Base-by-base conservation (phyloP, 169 alveolate species). In the Gregarina niphandrodes region DNA sequence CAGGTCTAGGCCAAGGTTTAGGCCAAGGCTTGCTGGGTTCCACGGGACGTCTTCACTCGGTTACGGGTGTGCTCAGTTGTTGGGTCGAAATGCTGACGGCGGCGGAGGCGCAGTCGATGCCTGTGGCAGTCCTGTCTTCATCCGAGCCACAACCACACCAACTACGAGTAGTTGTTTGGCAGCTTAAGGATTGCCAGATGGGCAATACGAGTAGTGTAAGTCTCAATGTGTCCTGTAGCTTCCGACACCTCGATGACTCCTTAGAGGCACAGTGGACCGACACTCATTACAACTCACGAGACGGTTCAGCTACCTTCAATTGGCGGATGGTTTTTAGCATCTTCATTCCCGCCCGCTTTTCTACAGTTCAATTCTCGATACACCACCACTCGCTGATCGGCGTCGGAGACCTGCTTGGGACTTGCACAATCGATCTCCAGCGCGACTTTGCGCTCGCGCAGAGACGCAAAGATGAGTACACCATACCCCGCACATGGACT, bases 101-200 rank as follows among this genome's bases (percentile, higher is more conserved):
- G 21, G 12, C 3, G 17, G 13, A 32, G 21, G 39, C 6, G 21
- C 13, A 3, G 9, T 26, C 32, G 13, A 26, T 9, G 32, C n/a
- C 32, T n/a, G 49, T 70, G 0, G 59, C 65, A 21, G 57, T 64
- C 13, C 37, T 77, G 9, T 66, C 77, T 15, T 57, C 75, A 12
- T 61, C 68, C 21, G 86, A 77, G 48, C 77, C 84, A 1, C 77
- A 73, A 19, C 77, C 64, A 28, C 75, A 52, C 40, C 80, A 77
- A 43, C 56, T 77, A 16, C 44, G 89, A 29, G 66, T 65, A 6
- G 87, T 77, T n/a, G 56, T 77, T 18, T 77, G 89, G 89, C 71
- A 68, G 39, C 82, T 73, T 13, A 63, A 57, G 20, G 70, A 67
- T 3, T 77, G 66, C 22, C 73, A 81, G 0, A 34, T 76, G 55